Percentiles rank a stretch among this genome's conserved stretches.
Conservation (phyloP, 768 basidiomycete genomes). For the Cyclocybe aegerita region DNA sequence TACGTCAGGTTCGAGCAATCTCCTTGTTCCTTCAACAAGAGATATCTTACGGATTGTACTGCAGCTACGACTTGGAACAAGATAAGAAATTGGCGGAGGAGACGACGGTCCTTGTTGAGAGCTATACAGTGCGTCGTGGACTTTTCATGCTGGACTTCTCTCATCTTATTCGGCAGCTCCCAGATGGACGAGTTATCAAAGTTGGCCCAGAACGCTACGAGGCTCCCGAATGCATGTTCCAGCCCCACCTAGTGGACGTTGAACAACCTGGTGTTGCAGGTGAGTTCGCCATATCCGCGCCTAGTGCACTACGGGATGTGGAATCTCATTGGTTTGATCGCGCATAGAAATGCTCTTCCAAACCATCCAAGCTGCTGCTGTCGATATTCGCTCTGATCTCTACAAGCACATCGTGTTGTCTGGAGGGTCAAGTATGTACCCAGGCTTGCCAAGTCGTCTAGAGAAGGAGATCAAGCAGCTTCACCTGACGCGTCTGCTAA, state of each 20-base stretch:
- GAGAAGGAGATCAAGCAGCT: conserved; percentile 99
- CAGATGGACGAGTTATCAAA: conserved; percentile 95
- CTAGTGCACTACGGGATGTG: neutral
- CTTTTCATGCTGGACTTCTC: neutral
- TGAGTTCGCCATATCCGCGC: conserved; percentile 28
- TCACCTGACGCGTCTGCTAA: conserved; percentile 89
- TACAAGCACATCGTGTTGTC: conserved; percentile 99
- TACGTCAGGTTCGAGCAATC: conserved; percentile 74
- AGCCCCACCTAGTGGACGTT: conserved; percentile 94
- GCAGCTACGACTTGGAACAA: conserved; percentile 93
- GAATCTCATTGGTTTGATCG: neutral
- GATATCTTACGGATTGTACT: neutral
- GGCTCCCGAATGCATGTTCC: conserved; percentile 99
- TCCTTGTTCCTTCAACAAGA: neutral
- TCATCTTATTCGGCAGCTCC: conserved; percentile 52
- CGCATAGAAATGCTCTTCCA: conserved; percentile 89
- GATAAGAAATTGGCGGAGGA: conserved; percentile 93
- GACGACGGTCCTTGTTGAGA: conserved; percentile 95
- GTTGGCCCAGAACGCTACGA: conserved; percentile 98
- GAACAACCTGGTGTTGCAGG: conserved; percentile 97
- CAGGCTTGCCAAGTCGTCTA: conserved; percentile 91
- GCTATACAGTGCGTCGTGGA: conserved; percentile 71
- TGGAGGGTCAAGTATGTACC: conserved; percentile 98
- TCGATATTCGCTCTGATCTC: conserved; percentile 86
- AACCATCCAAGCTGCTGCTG: conserved; percentile 88